Evolutionary conservation across 2,329 filamentous ascomycete species (phyloP), one percentile per base, ranked within the genome.

Genomic region (Xylaria sp.): DNA sequence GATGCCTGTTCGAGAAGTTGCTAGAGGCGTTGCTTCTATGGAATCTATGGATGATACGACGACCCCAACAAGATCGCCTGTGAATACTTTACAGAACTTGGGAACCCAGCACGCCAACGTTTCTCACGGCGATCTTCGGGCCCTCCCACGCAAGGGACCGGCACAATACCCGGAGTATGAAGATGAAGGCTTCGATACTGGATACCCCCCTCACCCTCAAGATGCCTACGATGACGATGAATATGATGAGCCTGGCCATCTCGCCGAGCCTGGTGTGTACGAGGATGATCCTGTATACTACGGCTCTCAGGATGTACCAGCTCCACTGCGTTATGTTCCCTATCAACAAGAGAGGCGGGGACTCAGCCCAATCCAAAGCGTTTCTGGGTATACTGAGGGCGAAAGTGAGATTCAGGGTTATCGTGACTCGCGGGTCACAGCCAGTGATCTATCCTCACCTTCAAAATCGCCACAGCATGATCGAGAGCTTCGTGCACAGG

Each of bases 321-420:
- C 87, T 2, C 88, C 87, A 17, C 79, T 89, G 31, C 87, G 87
- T 70, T 91, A 91, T 72, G 84, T 89, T n/a, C 87, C 90, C 1
- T 90, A 92, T 69, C 86, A 90, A 72, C 85, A 88, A 11, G 88
- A 91, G 71, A 86, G 88, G 59, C 90, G 92, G 47, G 90, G 89
- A 11, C 81, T 96, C 55, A 97, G 94, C 76, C 95, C 95, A 0
- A 94, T 97, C 66, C 94, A 96, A 72, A 97, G 94, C 73, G 92
- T 97, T 17, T 95, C 93, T 11, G 96, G 94, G 69, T 95, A 94
- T 74, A 90, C 88, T 3, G 89, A 94, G 73, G 88, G 89, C 53
- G 88, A 88, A 60, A 89, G 84, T 73, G 86, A 89, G 68, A 81
- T 82, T 31, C 84, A 84, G 38, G 80, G 80, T 33, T 87, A 86